phyloP scores from a whole-genome alignment of 768 basidiomycete species.

The Phanerochaete sordida region DNA sequence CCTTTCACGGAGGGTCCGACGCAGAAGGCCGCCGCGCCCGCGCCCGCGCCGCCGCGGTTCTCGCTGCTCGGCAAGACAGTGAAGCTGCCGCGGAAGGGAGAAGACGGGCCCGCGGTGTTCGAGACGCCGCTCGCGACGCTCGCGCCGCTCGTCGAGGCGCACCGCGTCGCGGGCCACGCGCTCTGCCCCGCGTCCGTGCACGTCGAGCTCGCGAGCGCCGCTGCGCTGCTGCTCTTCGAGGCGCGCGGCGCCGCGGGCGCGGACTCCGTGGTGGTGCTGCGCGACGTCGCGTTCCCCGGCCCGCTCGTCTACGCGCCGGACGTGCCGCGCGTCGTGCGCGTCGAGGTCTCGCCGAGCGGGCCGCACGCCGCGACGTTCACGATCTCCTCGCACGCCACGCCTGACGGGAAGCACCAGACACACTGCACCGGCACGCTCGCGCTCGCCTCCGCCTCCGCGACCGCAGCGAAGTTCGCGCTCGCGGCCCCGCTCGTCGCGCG shows the following conservation, averaged over 20 bases:
- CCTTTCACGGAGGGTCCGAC: conserved; percentile 15
- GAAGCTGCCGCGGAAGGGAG: conserved; percentile 16
- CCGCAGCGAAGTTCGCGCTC: too few species aligned
- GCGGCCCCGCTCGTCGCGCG: conserved; percentile 9
- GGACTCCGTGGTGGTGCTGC: conserved; percentile 39
- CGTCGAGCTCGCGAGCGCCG: conserved; percentile 50
- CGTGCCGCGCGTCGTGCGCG: conserved; percentile 32
- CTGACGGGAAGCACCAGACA: conserved; percentile 28
- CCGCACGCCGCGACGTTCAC: conserved; percentile 40
- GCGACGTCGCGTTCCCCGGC: conserved; percentile 43
- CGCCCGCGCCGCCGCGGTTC: neutral
- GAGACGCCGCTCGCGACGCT: conserved; percentile 48
- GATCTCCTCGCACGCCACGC: conserved; percentile 37
- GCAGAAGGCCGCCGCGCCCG: too few species aligned
- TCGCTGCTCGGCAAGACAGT: conserved; percentile 38
- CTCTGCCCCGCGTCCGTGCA: conserved; percentile 21
- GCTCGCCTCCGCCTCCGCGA: conserved; percentile 32
- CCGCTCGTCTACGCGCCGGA: conserved; percentile 44
- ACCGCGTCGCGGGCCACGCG: conserved; percentile 38
- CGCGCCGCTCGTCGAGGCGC: conserved; percentile 48
- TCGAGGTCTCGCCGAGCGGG: conserved; percentile 33
- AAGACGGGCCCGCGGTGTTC: conserved; percentile 40
- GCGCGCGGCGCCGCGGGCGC: conserved; percentile 24
- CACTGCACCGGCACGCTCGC: conserved; percentile 41
- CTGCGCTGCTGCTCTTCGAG: conserved; percentile 34